These are phyloP conservation scores for Comarum palustre DNA, from an alignment of 306 rosid species.

Conservation along the genomic window DNA sequence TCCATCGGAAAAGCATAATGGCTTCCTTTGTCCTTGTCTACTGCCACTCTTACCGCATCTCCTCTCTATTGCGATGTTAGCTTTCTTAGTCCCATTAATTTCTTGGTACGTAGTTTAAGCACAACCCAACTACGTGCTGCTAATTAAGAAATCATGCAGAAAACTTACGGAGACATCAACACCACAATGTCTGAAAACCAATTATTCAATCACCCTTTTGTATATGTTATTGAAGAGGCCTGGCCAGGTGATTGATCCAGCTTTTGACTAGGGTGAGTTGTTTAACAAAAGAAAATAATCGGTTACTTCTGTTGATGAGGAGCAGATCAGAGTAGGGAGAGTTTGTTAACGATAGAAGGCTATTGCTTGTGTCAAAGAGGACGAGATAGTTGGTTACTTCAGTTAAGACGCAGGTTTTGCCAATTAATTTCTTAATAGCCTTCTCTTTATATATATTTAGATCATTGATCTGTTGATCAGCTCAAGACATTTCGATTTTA, in stretches of 20 bases:
- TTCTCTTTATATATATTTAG: neutral
- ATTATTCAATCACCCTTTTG: neutral
- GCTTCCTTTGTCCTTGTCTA: constrained; percentile 74
- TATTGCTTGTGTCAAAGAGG: neutral
- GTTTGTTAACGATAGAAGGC: neutral
- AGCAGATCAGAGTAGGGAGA: neutral
- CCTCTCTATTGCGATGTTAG: constrained; percentile 36
- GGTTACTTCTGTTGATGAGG: neutral
- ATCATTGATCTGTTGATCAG: neutral
- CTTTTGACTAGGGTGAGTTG: neutral
- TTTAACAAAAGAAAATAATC: neutral
- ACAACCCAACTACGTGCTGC: neutral
- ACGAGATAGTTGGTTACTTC: neutral
- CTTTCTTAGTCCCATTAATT: constrained; percentile 37
- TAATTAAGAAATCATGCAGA: neutral
- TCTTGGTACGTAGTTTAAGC: neutral
- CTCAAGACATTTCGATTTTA: neutral
- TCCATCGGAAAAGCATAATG: constrained; percentile 83
- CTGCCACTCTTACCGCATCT: constrained; percentile 69
- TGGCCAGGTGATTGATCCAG: neutral
- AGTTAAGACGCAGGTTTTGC: neutral
- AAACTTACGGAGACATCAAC: too few species aligned
- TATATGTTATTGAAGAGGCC: neutral
- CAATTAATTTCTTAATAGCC: neutral
- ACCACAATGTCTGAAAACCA: neutral